Conservation (phyloP, 176 grass and related monocot species). For the Zea luxurians region DNA sequence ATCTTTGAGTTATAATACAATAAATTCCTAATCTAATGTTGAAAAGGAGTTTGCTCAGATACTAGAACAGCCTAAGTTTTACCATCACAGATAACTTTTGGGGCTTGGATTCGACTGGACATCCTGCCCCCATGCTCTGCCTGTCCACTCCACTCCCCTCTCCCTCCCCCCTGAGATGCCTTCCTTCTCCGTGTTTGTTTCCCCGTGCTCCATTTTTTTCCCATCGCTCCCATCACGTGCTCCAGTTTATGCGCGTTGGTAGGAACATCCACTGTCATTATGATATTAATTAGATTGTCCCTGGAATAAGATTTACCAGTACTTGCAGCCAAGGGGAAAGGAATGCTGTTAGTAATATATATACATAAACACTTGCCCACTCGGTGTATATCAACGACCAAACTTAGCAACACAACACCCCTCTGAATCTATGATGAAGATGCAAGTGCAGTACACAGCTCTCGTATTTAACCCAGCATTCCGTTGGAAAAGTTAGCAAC, state of each 20-base stretch:
- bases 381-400: neutral
- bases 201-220: constrained; percentile 7
- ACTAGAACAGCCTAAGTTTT: constrained; percentile 10
- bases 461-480: neutral
- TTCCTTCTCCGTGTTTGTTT: constrained; percentile 29
- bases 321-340: constrained; percentile 34
- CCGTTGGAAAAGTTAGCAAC: constrained; percentile 25
- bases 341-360: no score
- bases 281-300: neutral
- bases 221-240: constrained; percentile 38
- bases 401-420: neutral
- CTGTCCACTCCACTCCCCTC: neutral
- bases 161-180: constrained; percentile 36
- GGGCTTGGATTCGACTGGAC: constrained; percentile 39
- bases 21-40: neutral
- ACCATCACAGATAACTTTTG: constrained; percentile 30
- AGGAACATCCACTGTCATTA: constrained; percentile 49
- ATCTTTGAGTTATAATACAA: neutral
- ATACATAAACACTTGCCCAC: neutral
- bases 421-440: no score
- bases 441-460: no score
- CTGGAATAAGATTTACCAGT: constrained; percentile 47
- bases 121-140: neutral
- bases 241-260: constrained; percentile 12
- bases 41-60: neutral